Evolutionary conservation across 208 protist genomes (phyloP).

Genomic region (Trichomonas gallinae): DNA sequence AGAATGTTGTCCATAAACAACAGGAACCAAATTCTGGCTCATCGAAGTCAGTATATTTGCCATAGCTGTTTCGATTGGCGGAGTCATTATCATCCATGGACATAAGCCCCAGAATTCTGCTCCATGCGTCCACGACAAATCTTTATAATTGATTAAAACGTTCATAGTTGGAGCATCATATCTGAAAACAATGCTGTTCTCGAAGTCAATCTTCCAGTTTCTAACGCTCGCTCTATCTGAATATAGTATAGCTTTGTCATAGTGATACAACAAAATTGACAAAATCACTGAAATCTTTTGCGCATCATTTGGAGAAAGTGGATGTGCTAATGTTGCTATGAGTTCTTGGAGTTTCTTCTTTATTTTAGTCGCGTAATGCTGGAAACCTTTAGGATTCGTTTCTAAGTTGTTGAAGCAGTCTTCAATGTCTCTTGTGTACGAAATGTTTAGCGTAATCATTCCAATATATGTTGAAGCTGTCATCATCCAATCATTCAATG

Average conservation of each 20-base stretch:
- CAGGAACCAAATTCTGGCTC: background rate
- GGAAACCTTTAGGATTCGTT: background rate
- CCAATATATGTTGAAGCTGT: background rate
- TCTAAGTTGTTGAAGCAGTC: slow-evolving; percentile 1
- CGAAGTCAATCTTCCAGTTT: background rate
- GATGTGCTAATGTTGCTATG: background rate
- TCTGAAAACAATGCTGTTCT: background rate
- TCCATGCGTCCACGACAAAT: background rate
- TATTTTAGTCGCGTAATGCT: background rate
- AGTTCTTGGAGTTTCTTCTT: background rate
- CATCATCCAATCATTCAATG: background rate
- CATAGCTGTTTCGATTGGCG: background rate
- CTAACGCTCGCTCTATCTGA: no score
- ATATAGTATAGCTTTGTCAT: background rate
- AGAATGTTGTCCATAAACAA: background rate
- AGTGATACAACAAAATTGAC: background rate
- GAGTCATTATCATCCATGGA: background rate
- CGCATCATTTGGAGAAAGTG: background rate
- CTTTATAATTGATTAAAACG: background rate
- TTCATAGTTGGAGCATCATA: background rate
- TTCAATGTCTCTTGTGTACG: background rate
- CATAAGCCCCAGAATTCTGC: background rate
- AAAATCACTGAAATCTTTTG: background rate
- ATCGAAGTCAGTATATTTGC: background rate
- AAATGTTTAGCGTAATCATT: background rate